phyloP scores from a whole-genome alignment of 805 yeast genomes.

The Starmerella floris region DNA sequence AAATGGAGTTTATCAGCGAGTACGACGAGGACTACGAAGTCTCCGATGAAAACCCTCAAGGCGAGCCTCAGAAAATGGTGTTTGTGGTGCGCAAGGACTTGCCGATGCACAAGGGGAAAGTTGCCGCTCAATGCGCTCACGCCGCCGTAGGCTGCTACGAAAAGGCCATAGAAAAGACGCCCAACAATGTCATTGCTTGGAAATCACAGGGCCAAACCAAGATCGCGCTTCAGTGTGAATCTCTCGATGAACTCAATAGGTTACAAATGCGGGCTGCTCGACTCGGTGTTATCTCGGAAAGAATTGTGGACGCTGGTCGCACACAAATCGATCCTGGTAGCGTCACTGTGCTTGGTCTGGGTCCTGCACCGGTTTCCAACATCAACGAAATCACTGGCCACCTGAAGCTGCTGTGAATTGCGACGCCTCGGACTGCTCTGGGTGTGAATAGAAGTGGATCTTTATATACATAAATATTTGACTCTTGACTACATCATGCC shows the following conservation, averaged over 20 bases:
- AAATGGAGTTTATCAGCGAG: neutral
- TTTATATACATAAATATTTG: too few species aligned
- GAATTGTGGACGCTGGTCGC: constrained; percentile 92
- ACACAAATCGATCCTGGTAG: constrained; percentile 94
- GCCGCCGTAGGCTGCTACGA: constrained; percentile 90
- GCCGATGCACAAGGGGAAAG: constrained; percentile 87
- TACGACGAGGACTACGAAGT: constrained; percentile 12
- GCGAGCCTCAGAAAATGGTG: constrained; percentile 43
- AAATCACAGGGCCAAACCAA: constrained; percentile 79
- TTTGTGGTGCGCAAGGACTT: constrained; percentile 77
- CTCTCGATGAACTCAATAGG: constrained; percentile 57
- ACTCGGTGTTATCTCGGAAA: constrained; percentile 60
- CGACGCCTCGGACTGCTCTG: too few species aligned
- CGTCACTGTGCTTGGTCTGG: constrained; percentile 90
- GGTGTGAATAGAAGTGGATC: too few species aligned
- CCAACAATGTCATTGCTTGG: constrained; percentile 63
- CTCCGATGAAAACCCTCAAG: constrained; percentile 1
- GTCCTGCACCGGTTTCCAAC: constrained; percentile 79
- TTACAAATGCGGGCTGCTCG: constrained; percentile 71
- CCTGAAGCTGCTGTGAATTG: constrained; percentile 56
- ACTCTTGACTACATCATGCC: too few species aligned
- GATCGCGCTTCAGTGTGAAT: constrained; percentile 53
- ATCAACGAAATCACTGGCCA: constrained; percentile 73
- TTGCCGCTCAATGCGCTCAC: constrained; percentile 95
- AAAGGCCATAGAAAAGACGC: constrained; percentile 41